Base-by-base conservation (phyloP, 331 rosid genomes). In the Malus hybrid region DNA sequence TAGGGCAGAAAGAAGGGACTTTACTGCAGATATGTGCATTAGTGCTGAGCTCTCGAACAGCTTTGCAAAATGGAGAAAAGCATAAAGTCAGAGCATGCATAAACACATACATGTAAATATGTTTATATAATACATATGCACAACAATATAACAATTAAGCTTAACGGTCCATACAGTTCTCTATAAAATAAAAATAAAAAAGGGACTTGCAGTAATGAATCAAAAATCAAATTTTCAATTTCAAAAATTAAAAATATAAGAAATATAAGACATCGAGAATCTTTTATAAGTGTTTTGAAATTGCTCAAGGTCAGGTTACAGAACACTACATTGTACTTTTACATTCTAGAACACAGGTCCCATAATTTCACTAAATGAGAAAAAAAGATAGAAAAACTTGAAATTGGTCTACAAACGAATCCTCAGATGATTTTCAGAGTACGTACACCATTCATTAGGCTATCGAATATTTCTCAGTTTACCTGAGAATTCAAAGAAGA, bases 401-500 rank as follows among this genome's bases (percentile, higher is more conserved):
- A 73, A 56, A 44, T 7, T 32, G 60, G 28, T 48, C n/a, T 2
- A 24, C 10, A 54, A 77, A 75, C 10, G 27, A 36, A 36, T 39
- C 73, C 27, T 19, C 65, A 54, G 36, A 70, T 6, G 36, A 67
- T 77, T 75, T 80, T 59, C 19, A 71, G 24, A 70, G 66, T 24
- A 19, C 76, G 31, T 72, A 72, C 56, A 55, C 77, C 24, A 42
- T 67, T 57, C 71, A 54, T 65, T 48, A 39, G n/a, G 34, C 63
- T 36, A 33, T 56, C 77, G 12, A 75, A 82, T 69, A 48, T 57
- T 71, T 66, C 82, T 50, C 29, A 57, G 56, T 65, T 76, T 76
- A 94, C 99, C 92, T 94, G 99, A 86, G 95, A 91, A 82, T 94
- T 94, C 86, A 94, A 87, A 71, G 99, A 94, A 72, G 97, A 94